Percentiles rank a stretch among this genome's conserved stretches.
Evolutionary conservation across 768 basidiomycete species (phyloP).

Genomic region (Lactarius sp.): DNA sequence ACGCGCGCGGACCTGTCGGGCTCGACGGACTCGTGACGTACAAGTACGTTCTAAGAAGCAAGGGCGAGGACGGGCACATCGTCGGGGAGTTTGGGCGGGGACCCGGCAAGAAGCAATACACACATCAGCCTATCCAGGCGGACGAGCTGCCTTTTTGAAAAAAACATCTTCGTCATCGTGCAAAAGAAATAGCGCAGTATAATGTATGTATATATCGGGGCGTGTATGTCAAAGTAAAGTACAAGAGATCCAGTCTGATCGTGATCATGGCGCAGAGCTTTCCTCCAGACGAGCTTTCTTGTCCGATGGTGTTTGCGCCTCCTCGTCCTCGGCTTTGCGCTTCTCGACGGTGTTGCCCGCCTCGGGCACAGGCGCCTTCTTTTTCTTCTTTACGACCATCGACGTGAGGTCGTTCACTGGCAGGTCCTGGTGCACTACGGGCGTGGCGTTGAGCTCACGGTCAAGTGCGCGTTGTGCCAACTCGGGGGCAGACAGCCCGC

Average conservation of each 20-base stretch:
- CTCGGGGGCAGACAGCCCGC: constrained; percentile 53
- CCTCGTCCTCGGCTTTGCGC: constrained; percentile 66
- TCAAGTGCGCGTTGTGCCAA: constrained; percentile 68
- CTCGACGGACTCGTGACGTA: constrained; percentile 92
- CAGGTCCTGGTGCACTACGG: constrained; percentile 32
- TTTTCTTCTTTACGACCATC: constrained; percentile 88
- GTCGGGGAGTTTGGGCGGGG: constrained; percentile 80
- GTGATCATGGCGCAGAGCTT: constrained; percentile 25
- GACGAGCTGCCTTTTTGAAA: constrained; percentile 44
- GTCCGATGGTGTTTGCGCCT: constrained; percentile 42
- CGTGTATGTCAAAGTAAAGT: background rate
- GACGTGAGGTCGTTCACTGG: constrained; percentile 78
- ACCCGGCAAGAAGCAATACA: constrained; percentile 65
- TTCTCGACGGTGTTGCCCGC: constrained; percentile 39
- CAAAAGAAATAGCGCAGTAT: background rate
- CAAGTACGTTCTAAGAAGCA: constrained; percentile 90
- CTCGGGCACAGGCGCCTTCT: constrained; percentile 35
- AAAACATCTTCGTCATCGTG: too few relatives aligned
- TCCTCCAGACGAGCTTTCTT: constrained; percentile 66
- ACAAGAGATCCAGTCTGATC: background rate
- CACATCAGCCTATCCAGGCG: constrained; percentile 50
- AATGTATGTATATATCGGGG: constrained; percentile 8
- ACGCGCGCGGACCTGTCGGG: constrained; percentile 94
- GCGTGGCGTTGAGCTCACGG: constrained; percentile 52
- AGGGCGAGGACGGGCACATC: constrained; percentile 68